Base-by-base conservation (phyloP, 129 eudicot genomes). In the Silybum marianum region DNA sequence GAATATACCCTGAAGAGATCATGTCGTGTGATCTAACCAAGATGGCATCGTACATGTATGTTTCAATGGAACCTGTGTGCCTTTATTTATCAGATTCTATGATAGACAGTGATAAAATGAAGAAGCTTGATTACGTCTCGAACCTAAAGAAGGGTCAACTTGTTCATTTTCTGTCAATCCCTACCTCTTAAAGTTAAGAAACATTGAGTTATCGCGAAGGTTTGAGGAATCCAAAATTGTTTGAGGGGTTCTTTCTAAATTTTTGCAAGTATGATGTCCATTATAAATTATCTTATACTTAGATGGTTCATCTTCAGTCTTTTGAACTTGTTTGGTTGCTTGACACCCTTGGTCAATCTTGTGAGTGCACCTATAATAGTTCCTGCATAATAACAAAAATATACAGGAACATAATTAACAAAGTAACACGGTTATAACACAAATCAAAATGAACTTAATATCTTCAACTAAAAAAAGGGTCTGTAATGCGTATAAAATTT, bases 361-460 rank as follows among this genome's bases (percentile, higher is more conserved):
- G 77, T 82, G 85, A 1, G 91, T 85, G 79, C 94, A 90, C 51
- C 90, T 84, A 32, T 51, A 90, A 82, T 90, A 90, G 81, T 82
- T 81, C 80, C 93, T 90, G 6, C 36, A 85, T 39, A 39, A 39
- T 39, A 9, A 39, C 44, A 39, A 39, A 4, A 39, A 39, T 39
- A 39, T 11, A 82, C 36, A 32, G 0, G 36, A 32, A 32, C 6
- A 73, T 32, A 68, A 26, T 39, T 23, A 32, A 63, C 3, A 58
- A 14, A 60, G 5, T 11, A 21, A 81, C 9, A 81, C 21, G 4
- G 60, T 32, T 32, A 32, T 32, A 32, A 3, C 36, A 32, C 0
- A 32, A 32, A 32, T 32, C 36, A 32, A 32, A 4, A 32, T 32
- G 5, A 32, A 32, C 36, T 32, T 0, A 4, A 3, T 32, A 32